Percentiles rank a stretch among this genome's conserved stretches.
phyloP scores from a whole-genome alignment of 2,329 filamentous ascomycete genomes.

The Ophiosphaerella korrae region DNA sequence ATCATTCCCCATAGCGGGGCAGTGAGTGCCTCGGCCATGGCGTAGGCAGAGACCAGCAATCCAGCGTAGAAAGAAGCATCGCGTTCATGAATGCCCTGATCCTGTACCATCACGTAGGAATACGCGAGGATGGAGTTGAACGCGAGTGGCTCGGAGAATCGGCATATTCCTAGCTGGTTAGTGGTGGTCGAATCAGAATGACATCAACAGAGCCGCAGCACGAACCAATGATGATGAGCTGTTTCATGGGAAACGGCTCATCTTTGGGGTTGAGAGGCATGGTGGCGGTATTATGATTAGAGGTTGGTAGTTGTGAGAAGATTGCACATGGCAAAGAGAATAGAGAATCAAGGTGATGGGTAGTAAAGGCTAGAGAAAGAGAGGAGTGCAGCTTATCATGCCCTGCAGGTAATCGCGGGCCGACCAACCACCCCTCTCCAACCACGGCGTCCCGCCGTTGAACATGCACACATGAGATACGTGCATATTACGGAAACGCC shows the following conservation, averaged over 20 bases:
- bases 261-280: conserved; percentile 42
- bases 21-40: conserved; percentile 82
- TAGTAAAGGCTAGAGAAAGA: conserved; percentile 5
- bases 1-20: conserved; percentile 65
- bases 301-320: conserved; percentile 11
- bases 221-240: conserved; percentile 53
- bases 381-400: conserved; percentile 19
- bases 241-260: conserved; percentile 52
- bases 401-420: conserved; percentile 26
- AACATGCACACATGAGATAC: conserved; percentile 11
- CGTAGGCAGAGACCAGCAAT: conserved; percentile 82
- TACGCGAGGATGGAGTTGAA: conserved; percentile 95
- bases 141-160: conserved; percentile 89
- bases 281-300: conserved; percentile 22
- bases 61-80: conserved; percentile 83
- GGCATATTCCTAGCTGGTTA: conserved; percentile 74
- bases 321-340: conserved; percentile 19
- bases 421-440: conserved; percentile 12
- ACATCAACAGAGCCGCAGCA: conserved; percentile 15
- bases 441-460: conserved; percentile 12
- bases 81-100: conserved; percentile 43
- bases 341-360: conserved; percentile 24
- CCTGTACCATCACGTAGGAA: conserved; percentile 45
- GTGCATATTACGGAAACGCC: conserved; percentile 18
- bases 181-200: conserved; percentile 20